Base-by-base conservation (phyloP, 805 yeast genomes). In the Saccharomycopsis amapae region DNA sequence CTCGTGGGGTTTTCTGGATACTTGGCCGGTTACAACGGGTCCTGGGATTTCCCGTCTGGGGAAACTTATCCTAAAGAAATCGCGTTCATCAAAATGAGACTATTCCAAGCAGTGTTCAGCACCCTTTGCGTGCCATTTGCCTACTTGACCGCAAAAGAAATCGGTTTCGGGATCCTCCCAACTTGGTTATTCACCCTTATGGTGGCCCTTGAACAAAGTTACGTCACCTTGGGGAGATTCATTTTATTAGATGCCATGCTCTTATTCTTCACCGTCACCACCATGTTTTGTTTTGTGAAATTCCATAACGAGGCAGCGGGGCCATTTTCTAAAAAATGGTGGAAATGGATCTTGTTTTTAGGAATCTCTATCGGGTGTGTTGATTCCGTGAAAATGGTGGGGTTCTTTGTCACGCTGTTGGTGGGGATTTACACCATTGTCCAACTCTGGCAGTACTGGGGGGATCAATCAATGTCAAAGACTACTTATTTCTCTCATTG, bases 331-430 rank as follows among this genome's bases (percentile, higher is more conserved):
- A 69, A 78, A 57, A 73, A 76, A 58, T 90, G 97, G 97, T 90
- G 95, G 95, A 78, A 78, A 61, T 89, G 97, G 95, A 65, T 90
- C 42, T 54, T 81, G 18, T 65, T 84, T 47, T 85, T 95, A 9
- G 98, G 98, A 53, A 65, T 87, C 42, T 69, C 78, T 38, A 77
- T 93, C 57, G 97, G 97, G 31, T 85, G 93, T 62, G 83, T 89
- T 15, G 81, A 89, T 60, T 83, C 95, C 19, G 94, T 88, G 48
- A 90, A 90, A 66, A 87, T 89, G 95, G 97, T 93, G 45, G 98
- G 98, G 56, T 72, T 89, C 47, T 85, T 90, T 58, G 85, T 86
- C 50, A 89, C 95, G 46, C 64, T 86, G n/a, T 67, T 88, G 52
- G 87, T 90, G 46, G 98, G 98, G 40, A 73, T 86, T 51, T 85